Evolutionary conservation across 331 rosid species (phyloP).

Genomic region (Rhamnella rubrinervis): DNA sequence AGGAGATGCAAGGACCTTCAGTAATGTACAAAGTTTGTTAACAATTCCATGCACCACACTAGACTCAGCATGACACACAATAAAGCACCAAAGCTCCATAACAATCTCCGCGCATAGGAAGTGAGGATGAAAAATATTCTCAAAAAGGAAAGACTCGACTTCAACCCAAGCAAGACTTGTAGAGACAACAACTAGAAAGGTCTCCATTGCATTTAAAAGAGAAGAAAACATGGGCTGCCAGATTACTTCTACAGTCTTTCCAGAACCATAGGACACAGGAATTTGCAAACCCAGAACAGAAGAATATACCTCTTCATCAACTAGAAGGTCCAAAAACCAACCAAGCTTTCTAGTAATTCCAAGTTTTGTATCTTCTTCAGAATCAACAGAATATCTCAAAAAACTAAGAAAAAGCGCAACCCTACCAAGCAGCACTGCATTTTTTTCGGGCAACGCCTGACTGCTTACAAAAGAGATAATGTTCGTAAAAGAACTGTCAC

Average conservation of each 20-base stretch:
- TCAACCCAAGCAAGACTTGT: slow-evolving; percentile 65
- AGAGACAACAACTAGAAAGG: slow-evolving; percentile 68
- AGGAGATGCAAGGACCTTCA: slow-evolving; percentile 62
- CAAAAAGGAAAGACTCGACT: slow-evolving; percentile 71
- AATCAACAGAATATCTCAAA: slow-evolving; percentile 54
- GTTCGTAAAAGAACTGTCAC: slow-evolving; percentile 29
- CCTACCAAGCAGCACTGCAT: slow-evolving; percentile 46
- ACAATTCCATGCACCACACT: slow-evolving; percentile 46
- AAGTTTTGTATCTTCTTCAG: slow-evolving; percentile 46
- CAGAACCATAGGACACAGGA: slow-evolving; percentile 55
- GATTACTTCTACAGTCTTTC: slow-evolving; percentile 50
- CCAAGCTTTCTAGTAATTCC: slow-evolving; percentile 55
- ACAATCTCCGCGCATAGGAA: slow-evolving; percentile 83
- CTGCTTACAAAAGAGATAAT: slow-evolving; percentile 39
- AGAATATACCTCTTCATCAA: slow-evolving; percentile 70
- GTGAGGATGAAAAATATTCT: slow-evolving; percentile 90
- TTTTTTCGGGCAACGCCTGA: slow-evolving; percentile 48
- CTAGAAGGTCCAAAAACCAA: slow-evolving; percentile 62
- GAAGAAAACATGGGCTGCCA: slow-evolving; percentile 66
- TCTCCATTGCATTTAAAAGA: slow-evolving; percentile 66
- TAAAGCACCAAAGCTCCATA: slow-evolving; percentile 91
- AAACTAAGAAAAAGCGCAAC: slow-evolving; percentile 54
- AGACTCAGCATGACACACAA: slow-evolving; percentile 64
- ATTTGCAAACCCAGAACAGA: slow-evolving; percentile 58
- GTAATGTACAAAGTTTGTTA: slow-evolving; percentile 53